These are phyloP conservation scores for Beauveria sp. DNA, from an alignment of 2,329 filamentous ascomycete species.

Conservation along the genomic window DNA sequence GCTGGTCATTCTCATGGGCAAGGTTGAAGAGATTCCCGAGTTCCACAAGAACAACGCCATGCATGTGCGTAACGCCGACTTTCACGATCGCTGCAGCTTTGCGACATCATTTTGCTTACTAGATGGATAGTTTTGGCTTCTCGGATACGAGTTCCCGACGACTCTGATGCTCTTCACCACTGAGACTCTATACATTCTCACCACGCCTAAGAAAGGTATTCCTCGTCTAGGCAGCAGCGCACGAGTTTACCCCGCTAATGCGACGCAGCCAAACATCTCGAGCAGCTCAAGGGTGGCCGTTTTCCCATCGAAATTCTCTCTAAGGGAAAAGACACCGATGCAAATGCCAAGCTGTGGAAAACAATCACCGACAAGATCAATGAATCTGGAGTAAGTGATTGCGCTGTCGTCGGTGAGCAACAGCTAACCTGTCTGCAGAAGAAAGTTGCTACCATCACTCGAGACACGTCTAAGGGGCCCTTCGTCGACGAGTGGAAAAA, in stretches of 20 bases:
- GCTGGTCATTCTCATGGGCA: conserved; percentile 87
- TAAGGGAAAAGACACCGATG: conserved; percentile 81
- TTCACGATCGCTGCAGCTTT: conserved; percentile 1
- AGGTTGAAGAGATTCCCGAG: conserved; percentile 78
- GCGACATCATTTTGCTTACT: background rate
- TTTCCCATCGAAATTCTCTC: conserved; percentile 88
- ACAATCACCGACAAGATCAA: conserved; percentile 84
- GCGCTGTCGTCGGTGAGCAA: conserved; percentile 7
- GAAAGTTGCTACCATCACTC: conserved; percentile 80
- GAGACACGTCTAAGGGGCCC: conserved; percentile 76
- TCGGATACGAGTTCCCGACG: conserved; percentile 97
- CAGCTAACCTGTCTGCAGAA: conserved; percentile 44
- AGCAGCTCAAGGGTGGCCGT: conserved; percentile 85
- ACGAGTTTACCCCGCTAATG: conserved; percentile 24
- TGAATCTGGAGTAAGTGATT: conserved; percentile 63
- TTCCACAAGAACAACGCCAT: conserved; percentile 96
- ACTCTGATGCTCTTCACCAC: conserved; percentile 88
- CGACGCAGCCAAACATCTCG: conserved; percentile 74
- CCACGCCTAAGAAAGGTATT: conserved; percentile 91
- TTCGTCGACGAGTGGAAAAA: conserved; percentile 98
- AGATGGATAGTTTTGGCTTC: conserved; percentile 75
- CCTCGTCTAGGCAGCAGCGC: background rate
- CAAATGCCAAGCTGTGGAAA: conserved; percentile 85
- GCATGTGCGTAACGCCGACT: conserved; percentile 37
- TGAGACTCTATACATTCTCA: conserved; percentile 85